Evolutionary conservation across 176 grass and related monocot genomes (phyloP).

Genomic region (Carex scoparia): DNA sequence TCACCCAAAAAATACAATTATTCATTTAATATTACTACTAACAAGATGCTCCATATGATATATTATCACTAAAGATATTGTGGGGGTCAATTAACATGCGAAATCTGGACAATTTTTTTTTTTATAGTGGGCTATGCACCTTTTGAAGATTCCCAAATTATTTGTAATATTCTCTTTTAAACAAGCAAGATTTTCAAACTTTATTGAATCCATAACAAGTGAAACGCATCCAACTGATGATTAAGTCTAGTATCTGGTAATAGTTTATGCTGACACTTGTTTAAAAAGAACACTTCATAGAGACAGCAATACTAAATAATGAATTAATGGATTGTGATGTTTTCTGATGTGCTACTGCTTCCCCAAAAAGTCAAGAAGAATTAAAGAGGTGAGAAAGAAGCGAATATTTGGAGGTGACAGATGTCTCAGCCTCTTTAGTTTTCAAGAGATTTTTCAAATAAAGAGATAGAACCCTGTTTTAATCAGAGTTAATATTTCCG

Average conservation of each 20-base stretch:
- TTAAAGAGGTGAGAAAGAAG: background rate
- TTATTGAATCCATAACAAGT: conserved; percentile 13
- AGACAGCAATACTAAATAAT: conserved; percentile 26
- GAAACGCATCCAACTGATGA: conserved; percentile 36
- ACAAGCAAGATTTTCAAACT: conserved; percentile 21
- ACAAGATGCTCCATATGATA: background rate
- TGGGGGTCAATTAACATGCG: background rate
- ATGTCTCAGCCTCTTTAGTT: background rate
- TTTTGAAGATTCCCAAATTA: conserved; percentile 35
- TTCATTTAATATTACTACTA: conserved; percentile 10
- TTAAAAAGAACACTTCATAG: conserved; percentile 31
- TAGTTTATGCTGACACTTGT: conserved; percentile 35
- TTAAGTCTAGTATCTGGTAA: conserved; percentile 38
- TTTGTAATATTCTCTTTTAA: conserved; percentile 27
- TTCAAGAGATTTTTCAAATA: background rate
- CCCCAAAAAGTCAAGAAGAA: background rate
- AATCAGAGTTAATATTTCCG: too few relatives aligned
- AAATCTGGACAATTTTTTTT: conserved; percentile 12
- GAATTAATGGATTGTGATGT: background rate
- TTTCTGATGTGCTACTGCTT: background rate
- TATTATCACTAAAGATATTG: background rate
- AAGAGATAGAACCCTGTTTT: too few relatives aligned
- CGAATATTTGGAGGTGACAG: background rate
- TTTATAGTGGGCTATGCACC: conserved; percentile 28
- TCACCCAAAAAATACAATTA: background rate